Evolutionary conservation across 192 early-diverging fungal genomes (phyloP).

Genomic region (Pilaira anomala): DNA sequence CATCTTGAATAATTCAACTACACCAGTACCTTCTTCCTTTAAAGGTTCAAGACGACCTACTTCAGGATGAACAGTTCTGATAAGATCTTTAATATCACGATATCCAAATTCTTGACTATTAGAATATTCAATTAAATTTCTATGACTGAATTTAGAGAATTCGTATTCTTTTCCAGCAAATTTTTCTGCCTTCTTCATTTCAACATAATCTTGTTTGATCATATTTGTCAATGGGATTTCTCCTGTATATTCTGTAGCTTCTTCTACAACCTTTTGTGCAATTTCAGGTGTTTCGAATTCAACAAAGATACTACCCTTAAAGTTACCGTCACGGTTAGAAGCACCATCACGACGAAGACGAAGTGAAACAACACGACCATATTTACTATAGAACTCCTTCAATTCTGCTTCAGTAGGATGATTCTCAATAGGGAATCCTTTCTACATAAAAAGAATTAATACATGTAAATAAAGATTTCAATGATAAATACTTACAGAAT

Average conservation of each 20-base stretch:
- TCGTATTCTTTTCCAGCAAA: conserved; percentile 7
- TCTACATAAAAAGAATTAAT: too few relatives aligned
- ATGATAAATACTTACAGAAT: conserved; percentile 22
- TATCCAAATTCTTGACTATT: conserved; percentile 1
- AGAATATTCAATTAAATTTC: conserved; percentile 24
- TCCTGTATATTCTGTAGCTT: not conserved
- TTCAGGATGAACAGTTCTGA: not conserved
- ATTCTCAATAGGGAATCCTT: conserved; percentile 26
- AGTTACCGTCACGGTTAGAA: not conserved
- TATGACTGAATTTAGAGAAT: not conserved
- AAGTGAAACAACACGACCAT: conserved; percentile 20
- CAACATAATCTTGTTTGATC: conserved; percentile 26
- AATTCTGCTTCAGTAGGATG: conserved; percentile 15
- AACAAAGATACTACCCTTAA: conserved; percentile 35
- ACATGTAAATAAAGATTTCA: not conserved
- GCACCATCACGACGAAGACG: conserved; percentile 6
- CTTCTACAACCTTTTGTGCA: conserved; percentile 6
- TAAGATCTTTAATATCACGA: conserved; percentile 12
- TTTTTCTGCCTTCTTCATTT: conserved; percentile 29
- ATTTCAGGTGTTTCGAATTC: conserved; percentile 25
- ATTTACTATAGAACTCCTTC: conserved; percentile 15
- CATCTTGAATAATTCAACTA: conserved; percentile 24
- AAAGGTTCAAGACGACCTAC: conserved; percentile 10
- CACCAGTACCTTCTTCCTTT: conserved; percentile 14
- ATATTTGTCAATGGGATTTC: not conserved